Percentiles rank a stretch among this genome's conserved stretches.
Conservation (phyloP, 148 eudicot species). For the Cornus controversa region DNA sequence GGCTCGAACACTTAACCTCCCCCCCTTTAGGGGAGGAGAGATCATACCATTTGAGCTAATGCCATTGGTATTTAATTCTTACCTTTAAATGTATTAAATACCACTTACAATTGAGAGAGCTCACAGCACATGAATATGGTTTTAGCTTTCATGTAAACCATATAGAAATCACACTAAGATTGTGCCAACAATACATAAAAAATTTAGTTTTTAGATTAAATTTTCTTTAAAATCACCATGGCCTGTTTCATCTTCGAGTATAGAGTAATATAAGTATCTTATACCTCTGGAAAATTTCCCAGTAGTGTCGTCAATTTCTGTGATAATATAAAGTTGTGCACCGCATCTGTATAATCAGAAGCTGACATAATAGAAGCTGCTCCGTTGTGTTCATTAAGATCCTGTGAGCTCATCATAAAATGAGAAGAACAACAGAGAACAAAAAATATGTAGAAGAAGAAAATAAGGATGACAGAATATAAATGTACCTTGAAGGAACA, state of each 20-base stretch:
- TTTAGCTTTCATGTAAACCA: not conserved
- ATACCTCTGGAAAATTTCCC: constrained; percentile 95
- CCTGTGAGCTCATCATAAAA: constrained; percentile 39
- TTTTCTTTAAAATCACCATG: not conserved
- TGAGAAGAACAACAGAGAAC: not conserved
- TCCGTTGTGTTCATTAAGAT: constrained; percentile 28
- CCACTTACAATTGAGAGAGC: not conserved
- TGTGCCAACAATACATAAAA: not conserved
- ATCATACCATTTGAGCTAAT: too few species aligned
- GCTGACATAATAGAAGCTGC: constrained; percentile 73
- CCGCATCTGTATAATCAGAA: constrained; percentile 79
- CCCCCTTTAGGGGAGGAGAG: too few species aligned
- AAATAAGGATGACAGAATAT: not conserved
- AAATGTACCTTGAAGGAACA: constrained; percentile 50
- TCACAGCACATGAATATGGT: not conserved
- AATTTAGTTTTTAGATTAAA: not conserved
- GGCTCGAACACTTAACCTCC: too few species aligned
- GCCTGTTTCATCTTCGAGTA: not conserved
- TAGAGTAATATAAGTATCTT: not conserved
- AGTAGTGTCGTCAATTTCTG: constrained; percentile 75
- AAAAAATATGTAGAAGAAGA: not conserved
- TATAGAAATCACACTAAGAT: not conserved
- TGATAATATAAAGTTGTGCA: constrained; percentile 85
- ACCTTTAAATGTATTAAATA: not conserved
- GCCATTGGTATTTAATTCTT: too few species aligned